Conservation (phyloP, 768 basidiomycete genomes). For the Tricholoma terreum region DNA sequence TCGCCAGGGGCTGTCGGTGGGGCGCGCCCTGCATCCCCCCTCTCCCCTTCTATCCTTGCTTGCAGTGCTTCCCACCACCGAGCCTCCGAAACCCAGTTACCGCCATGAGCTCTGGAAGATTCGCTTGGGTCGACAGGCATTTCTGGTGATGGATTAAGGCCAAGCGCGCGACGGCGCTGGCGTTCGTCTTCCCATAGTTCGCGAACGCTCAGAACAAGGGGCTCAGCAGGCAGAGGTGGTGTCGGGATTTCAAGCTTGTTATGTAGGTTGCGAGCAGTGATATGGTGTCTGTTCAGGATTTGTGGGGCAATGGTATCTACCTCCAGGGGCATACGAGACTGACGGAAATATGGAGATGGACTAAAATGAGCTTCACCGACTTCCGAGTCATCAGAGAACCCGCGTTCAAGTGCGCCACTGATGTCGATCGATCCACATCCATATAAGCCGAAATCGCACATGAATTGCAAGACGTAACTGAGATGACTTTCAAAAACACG, state of each 20-base stretch:
- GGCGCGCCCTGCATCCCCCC: constrained; percentile 14
- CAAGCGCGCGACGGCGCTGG: constrained; percentile 60
- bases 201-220: constrained; percentile 81
- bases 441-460: constrained; percentile 93
- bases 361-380: constrained; percentile 31
- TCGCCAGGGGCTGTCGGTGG: constrained; percentile 17
- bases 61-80: constrained; percentile 75
- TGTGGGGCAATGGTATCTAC: constrained; percentile 78
- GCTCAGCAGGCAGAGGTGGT: constrained; percentile 52
- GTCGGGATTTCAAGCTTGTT: constrained; percentile 70
- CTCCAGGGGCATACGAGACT: constrained; percentile 72
- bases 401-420: constrained; percentile 60
- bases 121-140: constrained; percentile 71
- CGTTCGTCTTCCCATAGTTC: constrained; percentile 98
- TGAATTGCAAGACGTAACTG: constrained; percentile 84
- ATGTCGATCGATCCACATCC: constrained; percentile 91
- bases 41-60: constrained; percentile 53
- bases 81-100: constrained; percentile 69
- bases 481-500: constrained; percentile 88
- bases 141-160: constrained; percentile 69
- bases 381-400: constrained; percentile 24
- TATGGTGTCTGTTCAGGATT: constrained; percentile 77
- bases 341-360: constrained; percentile 57
- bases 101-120: constrained; percentile 51
- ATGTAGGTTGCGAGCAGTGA: constrained; percentile 59